These are phyloP conservation scores for Psilocybe subaeruginosa DNA, from an alignment of 768 basidiomycete species.

Conservation along the genomic window DNA sequence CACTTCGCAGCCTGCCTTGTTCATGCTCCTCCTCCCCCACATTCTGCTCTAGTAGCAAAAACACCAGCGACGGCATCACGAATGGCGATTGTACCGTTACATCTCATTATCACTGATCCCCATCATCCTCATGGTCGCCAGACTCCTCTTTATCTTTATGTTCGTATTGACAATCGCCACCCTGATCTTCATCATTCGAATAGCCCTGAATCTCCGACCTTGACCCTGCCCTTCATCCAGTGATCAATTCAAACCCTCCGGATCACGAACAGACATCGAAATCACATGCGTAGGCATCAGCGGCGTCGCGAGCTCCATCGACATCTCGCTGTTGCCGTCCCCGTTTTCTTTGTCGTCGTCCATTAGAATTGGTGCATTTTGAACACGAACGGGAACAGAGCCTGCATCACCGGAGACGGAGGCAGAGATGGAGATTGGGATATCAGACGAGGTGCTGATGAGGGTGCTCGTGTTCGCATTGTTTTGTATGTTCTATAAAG, in stretches of 20 bases:
- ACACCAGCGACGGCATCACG: not conserved
- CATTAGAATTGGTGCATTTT: no score
- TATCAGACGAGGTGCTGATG: no score
- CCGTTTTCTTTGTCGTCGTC: not conserved
- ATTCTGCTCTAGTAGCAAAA: no score
- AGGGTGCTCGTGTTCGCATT: no score
- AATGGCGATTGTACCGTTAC: not conserved
- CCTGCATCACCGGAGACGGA: not conserved
- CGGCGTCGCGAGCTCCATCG: conserved; percentile 59
- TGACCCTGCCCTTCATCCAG: not conserved
- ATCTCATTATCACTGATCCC: not conserved
- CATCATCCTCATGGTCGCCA: not conserved
- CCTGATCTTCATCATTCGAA: not conserved
- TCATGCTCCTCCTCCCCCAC: no score
- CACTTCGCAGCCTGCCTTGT: no score
- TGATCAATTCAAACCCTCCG: not conserved
- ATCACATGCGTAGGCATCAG: conserved; percentile 34
- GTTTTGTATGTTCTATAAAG: no score
- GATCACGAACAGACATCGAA: not conserved
- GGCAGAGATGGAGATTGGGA: no score
- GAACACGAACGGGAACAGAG: no score
- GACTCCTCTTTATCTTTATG: not conserved
- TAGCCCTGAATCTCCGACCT: not conserved
- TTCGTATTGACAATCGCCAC: not conserved
- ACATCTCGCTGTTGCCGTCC: conserved; percentile 36